These are phyloP conservation scores for Limonium bicolor DNA, from an alignment of 148 eudicot genomes.

Conservation along the genomic window DNA sequence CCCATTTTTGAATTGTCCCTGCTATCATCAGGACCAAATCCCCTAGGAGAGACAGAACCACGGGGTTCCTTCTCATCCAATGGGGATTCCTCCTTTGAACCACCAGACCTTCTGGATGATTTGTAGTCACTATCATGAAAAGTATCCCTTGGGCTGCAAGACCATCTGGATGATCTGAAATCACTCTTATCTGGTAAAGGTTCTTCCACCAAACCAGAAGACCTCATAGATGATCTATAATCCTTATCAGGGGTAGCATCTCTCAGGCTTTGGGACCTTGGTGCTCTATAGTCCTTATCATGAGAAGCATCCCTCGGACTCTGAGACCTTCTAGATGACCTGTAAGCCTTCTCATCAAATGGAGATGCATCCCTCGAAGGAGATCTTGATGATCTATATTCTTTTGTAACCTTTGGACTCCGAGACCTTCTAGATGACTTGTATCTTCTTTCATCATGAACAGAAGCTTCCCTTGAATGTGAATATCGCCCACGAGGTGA, in stretches of 20 bases:
- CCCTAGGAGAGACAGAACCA: background rate
- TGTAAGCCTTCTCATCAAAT: constrained; percentile 1
- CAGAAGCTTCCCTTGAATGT: constrained; percentile 34
- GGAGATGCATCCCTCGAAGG: constrained; percentile 9
- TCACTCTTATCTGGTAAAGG: constrained; percentile 3
- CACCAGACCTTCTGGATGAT: constrained; percentile 10
- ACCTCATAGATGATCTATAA: constrained; percentile 17
- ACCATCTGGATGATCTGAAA: constrained; percentile 4
- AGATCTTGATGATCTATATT: constrained; percentile 7
- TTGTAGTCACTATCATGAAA: constrained; percentile 4
- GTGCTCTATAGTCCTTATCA: constrained; percentile 4
- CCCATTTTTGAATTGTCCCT: constrained; percentile 1
- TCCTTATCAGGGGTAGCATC: constrained; percentile 6
- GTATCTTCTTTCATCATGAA: constrained; percentile 9
- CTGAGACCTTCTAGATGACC: constrained; percentile 5
- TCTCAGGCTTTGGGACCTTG: no score
- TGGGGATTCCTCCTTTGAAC: constrained; percentile 21
- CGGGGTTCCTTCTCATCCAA: constrained; percentile 1
- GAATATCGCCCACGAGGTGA: constrained; percentile 30
- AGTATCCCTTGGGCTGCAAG: constrained; percentile 12
- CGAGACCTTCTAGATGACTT: constrained; percentile 7
- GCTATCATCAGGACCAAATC: background rate
- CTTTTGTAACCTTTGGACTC: constrained; percentile 11
- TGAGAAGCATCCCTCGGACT: constrained; percentile 15
- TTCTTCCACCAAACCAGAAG: constrained; percentile 11